Base-by-base conservation (phyloP, 441 rosid genomes). In the Pelargonium fulgidum region DNA sequence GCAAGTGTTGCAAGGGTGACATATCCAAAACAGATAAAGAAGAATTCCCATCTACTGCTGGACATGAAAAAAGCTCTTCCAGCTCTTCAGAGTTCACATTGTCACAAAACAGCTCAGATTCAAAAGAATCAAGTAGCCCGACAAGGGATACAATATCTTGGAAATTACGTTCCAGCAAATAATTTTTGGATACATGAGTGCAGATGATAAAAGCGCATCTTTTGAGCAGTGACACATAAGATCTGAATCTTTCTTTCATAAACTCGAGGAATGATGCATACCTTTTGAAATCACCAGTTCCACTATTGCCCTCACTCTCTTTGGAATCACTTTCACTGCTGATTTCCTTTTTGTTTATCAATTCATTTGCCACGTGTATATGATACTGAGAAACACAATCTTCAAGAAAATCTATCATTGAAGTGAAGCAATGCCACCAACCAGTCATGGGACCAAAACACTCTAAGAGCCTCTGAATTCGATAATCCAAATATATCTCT, bases 401-500 rank as follows among this genome's bases (percentile, higher is more conserved):
- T 24, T 77, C 78, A 11, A 86, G 74, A 56, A 81, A 78, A 36
- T 68, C 41, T 12, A 76, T 79, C 75, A 76, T 75, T 9, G 78
- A 61, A 24, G 68, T 45, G 26, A 79, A 66, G 58, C 78, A 44
- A 20, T 75, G 48, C 67, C 36, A 19, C 83, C 84, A 77, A 16
- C 83, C 84, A 22, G 66, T 71, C 47, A 19, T 39, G 4, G 62
- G 20, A 5, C 69, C 79, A 68, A 77, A 73, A 73, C 81, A 84
- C 56, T 82, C 62, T 3, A 0, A 20, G 14, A 86, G 75, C 68
- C 50, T 62, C 54, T 76, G 3, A n/a, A 76, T 64, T 7, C 83
- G 87, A 68, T 72, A 64, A 70, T 85, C 82, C 75, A 86, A 36
- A 64, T 64, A 79, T 62, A 85, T 77, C 7, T 85, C 77, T 65